These are phyloP conservation scores for Populus tomentosa DNA, from an alignment of 441 rosid species.

Conservation along the genomic window DNA sequence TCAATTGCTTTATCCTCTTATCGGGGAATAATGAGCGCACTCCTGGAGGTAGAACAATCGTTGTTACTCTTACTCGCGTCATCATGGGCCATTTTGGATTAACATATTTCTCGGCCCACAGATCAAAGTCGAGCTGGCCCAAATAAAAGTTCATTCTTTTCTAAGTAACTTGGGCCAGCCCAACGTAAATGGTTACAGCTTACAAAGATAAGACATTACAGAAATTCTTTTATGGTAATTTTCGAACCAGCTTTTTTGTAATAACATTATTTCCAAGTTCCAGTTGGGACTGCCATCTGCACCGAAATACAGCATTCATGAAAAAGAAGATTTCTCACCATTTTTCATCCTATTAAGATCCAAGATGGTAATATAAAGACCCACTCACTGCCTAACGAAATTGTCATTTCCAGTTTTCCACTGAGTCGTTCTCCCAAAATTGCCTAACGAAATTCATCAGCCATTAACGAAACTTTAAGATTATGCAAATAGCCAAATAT, in stretches of 20 bases:
- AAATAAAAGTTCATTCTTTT: no score
- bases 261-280: neutral
- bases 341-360: neutral
- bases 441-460: no score
- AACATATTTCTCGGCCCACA: neutral
- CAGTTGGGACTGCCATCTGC: neutral
- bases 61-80: neutral
- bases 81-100: neutral
- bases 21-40: neutral
- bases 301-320: neutral
- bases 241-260: neutral
- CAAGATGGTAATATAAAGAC: neutral
- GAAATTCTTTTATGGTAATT: no score
- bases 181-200: neutral
- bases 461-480: no score
- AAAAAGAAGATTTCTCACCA: neutral
- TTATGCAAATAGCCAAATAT: no score
- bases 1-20: slow-evolving; percentile 11
- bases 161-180: neutral
- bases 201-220: neutral
- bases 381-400: neutral
- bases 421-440: neutral
- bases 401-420: neutral
- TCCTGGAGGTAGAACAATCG: neutral
- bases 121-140: neutral